These are phyloP conservation scores for Phenoliferia sp. DNA, from an alignment of 1,284 basidiomycete genomes.

Conservation along the genomic window DNA sequence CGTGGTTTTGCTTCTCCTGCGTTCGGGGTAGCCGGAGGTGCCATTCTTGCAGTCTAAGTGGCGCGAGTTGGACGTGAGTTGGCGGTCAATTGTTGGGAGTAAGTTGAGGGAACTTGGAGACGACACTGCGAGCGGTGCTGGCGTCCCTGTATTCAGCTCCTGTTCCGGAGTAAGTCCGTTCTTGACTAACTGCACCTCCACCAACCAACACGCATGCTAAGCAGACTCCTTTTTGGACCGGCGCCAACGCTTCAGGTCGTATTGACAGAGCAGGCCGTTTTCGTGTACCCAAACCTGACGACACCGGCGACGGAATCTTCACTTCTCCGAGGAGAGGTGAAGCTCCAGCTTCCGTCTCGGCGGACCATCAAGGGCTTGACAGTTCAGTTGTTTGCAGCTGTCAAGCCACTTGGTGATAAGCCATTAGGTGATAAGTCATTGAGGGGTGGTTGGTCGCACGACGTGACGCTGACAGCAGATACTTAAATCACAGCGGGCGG, in stretches of 20 bases:
- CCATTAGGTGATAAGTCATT: neutral
- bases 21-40: neutral
- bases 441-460: neutral
- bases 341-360: neutral
- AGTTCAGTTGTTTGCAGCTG: neutral
- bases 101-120: no score
- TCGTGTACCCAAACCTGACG: neutral
- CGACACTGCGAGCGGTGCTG: no score
- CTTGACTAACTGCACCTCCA: no score
- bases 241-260: neutral
- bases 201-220: neutral
- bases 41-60: neutral
- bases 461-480: neutral
- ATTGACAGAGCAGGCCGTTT: neutral
- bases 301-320: neutral
- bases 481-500: no score
- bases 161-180: no score
- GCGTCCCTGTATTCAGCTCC: no score
- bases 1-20: neutral
- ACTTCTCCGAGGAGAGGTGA: neutral
- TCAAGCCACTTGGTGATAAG: neutral
- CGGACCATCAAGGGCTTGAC: neutral
- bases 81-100: neutral
- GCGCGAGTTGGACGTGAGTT: neutral
- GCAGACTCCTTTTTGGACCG: neutral